Evolutionary conservation across 768 basidiomycete species (phyloP).

Genomic region (Macrolepiota fuliginosa): DNA sequence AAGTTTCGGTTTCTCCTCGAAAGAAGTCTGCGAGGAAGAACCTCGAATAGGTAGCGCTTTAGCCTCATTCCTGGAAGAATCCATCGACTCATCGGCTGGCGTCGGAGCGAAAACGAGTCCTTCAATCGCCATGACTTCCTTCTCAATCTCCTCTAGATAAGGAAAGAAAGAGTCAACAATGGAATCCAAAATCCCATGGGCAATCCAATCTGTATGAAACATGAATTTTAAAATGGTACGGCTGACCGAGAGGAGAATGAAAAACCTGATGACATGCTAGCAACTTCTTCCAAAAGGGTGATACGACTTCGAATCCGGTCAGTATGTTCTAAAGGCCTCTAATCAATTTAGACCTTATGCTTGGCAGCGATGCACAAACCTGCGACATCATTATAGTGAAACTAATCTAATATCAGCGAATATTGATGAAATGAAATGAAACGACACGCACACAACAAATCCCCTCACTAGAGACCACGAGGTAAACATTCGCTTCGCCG

Average conservation of each 20-base stretch:
- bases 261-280: slow-evolving; percentile 73
- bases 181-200: slow-evolving; percentile 88
- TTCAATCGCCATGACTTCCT: slow-evolving; percentile 78
- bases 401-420: slow-evolving; percentile 56
- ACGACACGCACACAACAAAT: slow-evolving; percentile 66
- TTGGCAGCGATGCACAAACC: not conserved
- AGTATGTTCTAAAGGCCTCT: slow-evolving; percentile 60
- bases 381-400: slow-evolving; percentile 6
- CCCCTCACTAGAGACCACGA: slow-evolving; percentile 87
- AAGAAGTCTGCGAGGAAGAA: not conserved
- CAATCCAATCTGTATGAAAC: slow-evolving; percentile 78
- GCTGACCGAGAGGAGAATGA: not conserved
- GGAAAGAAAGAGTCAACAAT: slow-evolving; percentile 95
- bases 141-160: slow-evolving; percentile 74
- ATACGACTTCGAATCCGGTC: slow-evolving; percentile 74
- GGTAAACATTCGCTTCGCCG: slow-evolving; percentile 82
- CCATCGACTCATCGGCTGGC: not conserved
- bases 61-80: not conserved
- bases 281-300: slow-evolving; percentile 54
- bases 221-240: not conserved
- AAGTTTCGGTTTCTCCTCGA: not conserved
- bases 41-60: not conserved
- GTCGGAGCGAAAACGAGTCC: slow-evolving; percentile 52
- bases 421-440: slow-evolving; percentile 2
- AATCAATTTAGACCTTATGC: not conserved